Conservation (phyloP, 164 flowering plant genomes). For the Brasenia schreberi region DNA sequence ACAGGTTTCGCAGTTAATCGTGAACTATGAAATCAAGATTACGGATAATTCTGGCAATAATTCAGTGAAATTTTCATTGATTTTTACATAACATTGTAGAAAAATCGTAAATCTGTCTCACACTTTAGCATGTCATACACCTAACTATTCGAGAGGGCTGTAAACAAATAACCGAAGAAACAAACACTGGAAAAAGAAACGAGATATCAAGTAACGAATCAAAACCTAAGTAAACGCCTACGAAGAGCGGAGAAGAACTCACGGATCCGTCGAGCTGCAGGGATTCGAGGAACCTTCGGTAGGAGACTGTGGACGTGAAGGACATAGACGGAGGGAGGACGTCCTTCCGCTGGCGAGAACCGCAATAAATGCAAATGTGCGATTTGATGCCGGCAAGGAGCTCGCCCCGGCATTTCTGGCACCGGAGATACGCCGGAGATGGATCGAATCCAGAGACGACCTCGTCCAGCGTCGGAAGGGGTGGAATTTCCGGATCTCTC, state of each 20-base stretch:
- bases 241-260: constrained; percentile 7
- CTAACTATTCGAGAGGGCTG: background rate
- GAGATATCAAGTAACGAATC: no score
- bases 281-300: constrained; percentile 44
- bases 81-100: background rate
- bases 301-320: constrained; percentile 37
- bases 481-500: constrained; percentile 17
- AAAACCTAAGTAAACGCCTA: background rate
- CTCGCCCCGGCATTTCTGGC: constrained; percentile 43
- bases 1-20: no score
- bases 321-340: constrained; percentile 39
- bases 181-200: background rate
- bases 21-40: no score
- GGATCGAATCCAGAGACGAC: constrained; percentile 39
- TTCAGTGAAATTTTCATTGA: no score
- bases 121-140: background rate
- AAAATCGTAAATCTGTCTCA: background rate
- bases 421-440: constrained; percentile 45
- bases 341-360: constrained; percentile 20
- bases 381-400: constrained; percentile 52
- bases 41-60: no score
- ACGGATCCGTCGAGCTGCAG: constrained; percentile 66
- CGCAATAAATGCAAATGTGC: constrained; percentile 52
- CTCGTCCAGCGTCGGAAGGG: constrained; percentile 27
- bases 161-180: background rate